Evolutionary conservation across 345 rosid genomes (phyloP).

Genomic region (Citrus reticulata): DNA sequence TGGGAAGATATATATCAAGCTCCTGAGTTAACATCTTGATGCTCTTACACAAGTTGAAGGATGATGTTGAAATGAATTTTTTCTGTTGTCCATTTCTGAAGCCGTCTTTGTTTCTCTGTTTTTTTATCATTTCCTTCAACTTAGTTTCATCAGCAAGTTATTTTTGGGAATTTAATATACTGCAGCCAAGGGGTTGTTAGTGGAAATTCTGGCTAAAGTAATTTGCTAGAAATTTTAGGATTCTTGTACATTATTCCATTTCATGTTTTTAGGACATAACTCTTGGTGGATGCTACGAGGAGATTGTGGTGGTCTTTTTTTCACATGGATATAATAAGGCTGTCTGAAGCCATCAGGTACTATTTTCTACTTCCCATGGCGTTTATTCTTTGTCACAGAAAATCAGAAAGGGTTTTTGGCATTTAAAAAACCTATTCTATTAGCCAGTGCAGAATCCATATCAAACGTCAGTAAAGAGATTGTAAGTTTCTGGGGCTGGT

Average conservation of each 20-base stretch:
- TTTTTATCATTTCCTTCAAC: not conserved
- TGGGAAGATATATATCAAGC: conserved; percentile 1
- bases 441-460: too few relatives aligned
- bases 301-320: not conserved
- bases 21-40: not conserved
- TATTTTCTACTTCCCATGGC: not conserved
- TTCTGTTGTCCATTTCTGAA: not conserved
- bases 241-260: not conserved
- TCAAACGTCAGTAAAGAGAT: too few relatives aligned
- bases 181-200: not conserved
- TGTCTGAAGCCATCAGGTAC: not conserved
- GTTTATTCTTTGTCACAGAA: not conserved
- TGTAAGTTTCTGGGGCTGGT: too few relatives aligned
- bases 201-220: not conserved
- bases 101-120: not conserved
- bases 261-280: not conserved
- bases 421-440: too few relatives aligned
- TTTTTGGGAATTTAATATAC: not conserved
- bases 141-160: not conserved
- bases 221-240: not conserved
- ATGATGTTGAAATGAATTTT: not conserved
- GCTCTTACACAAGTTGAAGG: not conserved
- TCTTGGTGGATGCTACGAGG: not conserved
- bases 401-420: too few relatives aligned
- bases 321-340: not conserved